phyloP scores from a whole-genome alignment of 208 protist genomes.

The Blastocrithidia nonstop region DNA sequence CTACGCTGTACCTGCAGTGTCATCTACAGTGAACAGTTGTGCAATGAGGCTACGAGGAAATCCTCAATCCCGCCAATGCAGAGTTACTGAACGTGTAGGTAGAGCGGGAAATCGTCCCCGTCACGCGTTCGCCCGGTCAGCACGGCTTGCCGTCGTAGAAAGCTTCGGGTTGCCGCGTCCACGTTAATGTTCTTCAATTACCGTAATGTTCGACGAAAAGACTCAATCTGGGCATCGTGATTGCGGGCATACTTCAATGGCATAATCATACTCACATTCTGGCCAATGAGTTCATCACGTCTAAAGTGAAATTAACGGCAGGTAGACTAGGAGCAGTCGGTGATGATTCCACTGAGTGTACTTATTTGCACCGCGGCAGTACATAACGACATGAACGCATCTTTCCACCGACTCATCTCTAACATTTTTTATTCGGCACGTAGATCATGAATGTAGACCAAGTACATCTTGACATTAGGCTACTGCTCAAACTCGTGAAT shows the following conservation, averaged over 20 bases:
- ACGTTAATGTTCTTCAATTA: background rate
- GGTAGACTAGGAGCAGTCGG: background rate
- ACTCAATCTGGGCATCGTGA: background rate
- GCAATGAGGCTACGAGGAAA: background rate
- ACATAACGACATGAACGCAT: background rate
- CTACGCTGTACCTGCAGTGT: slow-evolving; percentile 3
- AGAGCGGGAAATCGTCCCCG: slow-evolving; percentile 7
- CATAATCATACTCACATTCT: background rate
- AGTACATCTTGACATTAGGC: background rate
- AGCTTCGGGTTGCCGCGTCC: slow-evolving; percentile 1
- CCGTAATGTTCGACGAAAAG: background rate
- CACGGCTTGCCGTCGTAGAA: slow-evolving; percentile 1
- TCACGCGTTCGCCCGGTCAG: slow-evolving; percentile 3
- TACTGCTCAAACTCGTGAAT: background rate
- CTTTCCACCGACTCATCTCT: background rate
- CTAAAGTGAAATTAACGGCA: background rate
- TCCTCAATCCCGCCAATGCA: background rate
- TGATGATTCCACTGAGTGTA: background rate
- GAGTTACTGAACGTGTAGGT: slow-evolving; percentile 6
- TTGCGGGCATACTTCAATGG: background rate
- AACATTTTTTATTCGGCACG: background rate
- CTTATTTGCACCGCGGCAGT: background rate
- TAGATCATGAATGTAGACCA: background rate
- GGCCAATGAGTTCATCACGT: background rate
- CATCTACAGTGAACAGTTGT: slow-evolving; percentile 4